Evolutionary conservation across 495 filamentous ascomycete species (phyloP).

Genomic region (Neurospora cerealis): DNA sequence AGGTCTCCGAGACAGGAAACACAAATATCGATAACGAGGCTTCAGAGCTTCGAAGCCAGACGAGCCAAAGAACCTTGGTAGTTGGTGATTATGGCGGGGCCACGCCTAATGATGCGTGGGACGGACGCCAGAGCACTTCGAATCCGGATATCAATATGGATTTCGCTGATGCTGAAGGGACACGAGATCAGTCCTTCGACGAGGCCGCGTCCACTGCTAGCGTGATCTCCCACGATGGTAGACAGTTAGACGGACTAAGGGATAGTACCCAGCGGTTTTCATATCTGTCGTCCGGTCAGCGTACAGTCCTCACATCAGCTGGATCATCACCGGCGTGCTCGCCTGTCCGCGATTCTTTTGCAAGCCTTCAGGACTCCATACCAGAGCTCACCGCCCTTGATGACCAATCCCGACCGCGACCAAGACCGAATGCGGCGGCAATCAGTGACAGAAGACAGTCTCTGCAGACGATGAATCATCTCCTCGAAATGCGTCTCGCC

Average conservation of each 20-base stretch:
- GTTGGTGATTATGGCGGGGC: constrained; percentile 32
- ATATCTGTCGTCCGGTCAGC: constrained; percentile 49
- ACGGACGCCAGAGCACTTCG: constrained; percentile 7
- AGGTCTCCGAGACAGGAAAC: constrained; percentile 47
- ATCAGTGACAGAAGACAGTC: constrained; percentile 44
- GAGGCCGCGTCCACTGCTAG: constrained; percentile 37
- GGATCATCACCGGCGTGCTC: constrained; percentile 44
- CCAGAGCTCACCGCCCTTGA: constrained; percentile 14
- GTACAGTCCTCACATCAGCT: constrained; percentile 44
- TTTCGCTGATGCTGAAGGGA: constrained; percentile 13
- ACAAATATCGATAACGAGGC: constrained; percentile 26
- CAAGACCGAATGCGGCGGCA: constrained; percentile 41
- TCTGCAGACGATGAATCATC: constrained; percentile 37
- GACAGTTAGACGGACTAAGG: constrained; percentile 38
- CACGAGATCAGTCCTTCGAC: constrained; percentile 23
- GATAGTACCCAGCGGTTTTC: constrained; percentile 50
- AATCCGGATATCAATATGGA: constrained; percentile 14
- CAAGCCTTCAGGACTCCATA: constrained; percentile 24
- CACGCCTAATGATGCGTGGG: constrained; percentile 16
- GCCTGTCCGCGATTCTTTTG: constrained; percentile 36
- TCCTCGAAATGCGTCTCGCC: constrained; percentile 27
- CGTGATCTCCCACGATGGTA: constrained; percentile 38
- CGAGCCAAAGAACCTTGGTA: constrained; percentile 41
- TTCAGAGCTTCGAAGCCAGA: constrained; percentile 32
- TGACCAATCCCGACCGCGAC: constrained; percentile 24